Base-by-base conservation (phyloP, 495 filamentous ascomycete species). In the Rusavskia elegans region DNA sequence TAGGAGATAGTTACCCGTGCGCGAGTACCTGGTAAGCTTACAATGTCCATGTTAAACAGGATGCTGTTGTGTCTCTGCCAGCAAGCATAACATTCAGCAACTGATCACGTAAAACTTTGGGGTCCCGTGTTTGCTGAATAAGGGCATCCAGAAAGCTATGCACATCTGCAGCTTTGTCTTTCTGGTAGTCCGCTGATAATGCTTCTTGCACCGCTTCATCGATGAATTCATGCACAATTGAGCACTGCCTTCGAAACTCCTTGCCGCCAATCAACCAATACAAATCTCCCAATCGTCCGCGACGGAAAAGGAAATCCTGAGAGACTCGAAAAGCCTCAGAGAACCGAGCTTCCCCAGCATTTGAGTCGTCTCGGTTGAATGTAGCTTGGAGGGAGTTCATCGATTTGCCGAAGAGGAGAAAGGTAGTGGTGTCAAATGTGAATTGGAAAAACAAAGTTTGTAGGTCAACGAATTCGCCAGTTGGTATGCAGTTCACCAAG, bases 41-140 rank as follows among this genome's bases (percentile, higher is more conserved):
- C 58, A 81, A 64, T 5, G 67, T 64, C 78, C 78, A 82, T 3
- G 71, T 68, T 0, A 82, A 60, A 3, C 78, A 71, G 19, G 64
- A 69, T 29, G 71, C 73, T 7, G 79, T 82, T 21, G 80, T 83
- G 59, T 83, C 81, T 53, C 63, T 61, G 23, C 63, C 63, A 36
- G 63, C 63, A 1, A 62, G 54, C n/a, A 66, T 57, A 35, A 66
- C 56, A 36, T 64, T 64, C n/a, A 62, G 50, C n/a, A 63, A 52
- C 46, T 65, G 62, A 27, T 61, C 60, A 19, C 63, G 53, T 7
- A 64, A 52, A 3, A 32, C 25, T 36, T 56, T 55, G 38, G 51
- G 57, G 16, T 54, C 51, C 0, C 54, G 53, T 48, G 51, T 60
- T 30, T 60, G 17, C 42, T 55, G 35, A 1, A 55, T 58, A 39